Evolutionary conservation across 2,329 filamentous ascomycete genomes (phyloP).

Genomic region (Penicillium sp.): DNA sequence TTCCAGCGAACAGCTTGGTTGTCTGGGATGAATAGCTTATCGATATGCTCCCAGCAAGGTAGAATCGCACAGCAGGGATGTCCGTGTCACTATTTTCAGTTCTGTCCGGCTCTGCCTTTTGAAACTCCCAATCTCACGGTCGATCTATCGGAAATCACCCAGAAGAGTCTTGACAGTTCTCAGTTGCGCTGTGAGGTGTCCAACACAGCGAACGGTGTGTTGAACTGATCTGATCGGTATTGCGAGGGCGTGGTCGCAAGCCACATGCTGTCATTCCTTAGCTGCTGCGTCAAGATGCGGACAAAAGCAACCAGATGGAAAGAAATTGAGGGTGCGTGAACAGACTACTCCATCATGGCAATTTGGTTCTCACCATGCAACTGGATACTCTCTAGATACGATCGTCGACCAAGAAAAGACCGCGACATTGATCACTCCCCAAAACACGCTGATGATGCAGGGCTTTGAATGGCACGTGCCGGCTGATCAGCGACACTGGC

Average conservation of each 20-base stretch:
- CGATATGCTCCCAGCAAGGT: conserved; percentile 1
- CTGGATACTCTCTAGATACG: conserved; percentile 19
- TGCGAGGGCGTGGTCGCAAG: background rate
- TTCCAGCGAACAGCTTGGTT: background rate
- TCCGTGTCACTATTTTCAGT: conserved; percentile 14
- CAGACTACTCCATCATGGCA: background rate
- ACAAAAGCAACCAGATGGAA: conserved; percentile 11
- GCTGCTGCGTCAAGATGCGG: conserved; percentile 10
- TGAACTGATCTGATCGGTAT: conserved; percentile 2
- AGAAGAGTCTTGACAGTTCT: background rate
- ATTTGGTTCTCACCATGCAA: background rate
- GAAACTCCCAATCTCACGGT: conserved; percentile 6
- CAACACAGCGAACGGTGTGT: background rate
- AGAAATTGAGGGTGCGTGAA: conserved; percentile 11
- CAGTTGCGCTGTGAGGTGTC: background rate
- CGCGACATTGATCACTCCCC: conserved; percentile 26
- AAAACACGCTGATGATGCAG: conserved; percentile 59
- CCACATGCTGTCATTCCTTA: conserved; percentile 15
- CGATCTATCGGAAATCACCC: background rate
- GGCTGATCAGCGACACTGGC: conserved; percentile 60
- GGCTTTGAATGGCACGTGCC: conserved; percentile 72
- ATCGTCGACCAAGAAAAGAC: conserved; percentile 22
- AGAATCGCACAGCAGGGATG: conserved; percentile 18
- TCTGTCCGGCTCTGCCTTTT: conserved; percentile 6
- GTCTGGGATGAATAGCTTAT: conserved; percentile 2